These are phyloP conservation scores for Penicillium verhagenii DNA, from an alignment of 495 filamentous ascomycete genomes.

Conservation along the genomic window DNA sequence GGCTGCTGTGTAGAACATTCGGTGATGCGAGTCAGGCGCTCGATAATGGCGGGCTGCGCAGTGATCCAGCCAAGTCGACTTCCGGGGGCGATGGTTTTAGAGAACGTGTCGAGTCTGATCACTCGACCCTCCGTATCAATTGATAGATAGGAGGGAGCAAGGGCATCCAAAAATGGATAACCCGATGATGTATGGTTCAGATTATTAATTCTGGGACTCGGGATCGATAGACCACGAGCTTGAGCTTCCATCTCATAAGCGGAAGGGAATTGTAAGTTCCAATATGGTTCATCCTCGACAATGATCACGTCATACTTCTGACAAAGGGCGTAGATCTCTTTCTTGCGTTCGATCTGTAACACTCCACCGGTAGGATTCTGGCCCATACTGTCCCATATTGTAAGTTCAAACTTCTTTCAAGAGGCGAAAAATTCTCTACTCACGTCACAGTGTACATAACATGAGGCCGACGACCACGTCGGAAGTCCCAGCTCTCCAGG, in stretches of 20 bases:
- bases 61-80: slow-evolving; percentile 77
- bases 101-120: slow-evolving; percentile 79
- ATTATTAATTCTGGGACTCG: slow-evolving; percentile 44
- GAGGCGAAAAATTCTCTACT: slow-evolving; percentile 30
- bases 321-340: slow-evolving; percentile 77
- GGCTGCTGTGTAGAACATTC: slow-evolving; percentile 79
- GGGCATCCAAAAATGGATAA: slow-evolving; percentile 75
- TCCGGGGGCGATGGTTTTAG: slow-evolving; percentile 78
- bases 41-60: slow-evolving; percentile 72
- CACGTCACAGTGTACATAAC: slow-evolving; percentile 89
- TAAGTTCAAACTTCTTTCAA: background rate
- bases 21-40: slow-evolving; percentile 69
- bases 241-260: slow-evolving; percentile 42
- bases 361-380: slow-evolving; percentile 87
- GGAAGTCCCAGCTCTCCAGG: slow-evolving; percentile 75
- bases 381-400: slow-evolving; percentile 60
- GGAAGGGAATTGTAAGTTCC: slow-evolving; percentile 87
- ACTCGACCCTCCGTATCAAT: slow-evolving; percentile 86
- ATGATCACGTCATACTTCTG: slow-evolving; percentile 86
- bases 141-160: slow-evolving; percentile 74
- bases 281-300: slow-evolving; percentile 94
- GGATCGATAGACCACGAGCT: slow-evolving; percentile 27
- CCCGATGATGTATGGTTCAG: slow-evolving; percentile 58
- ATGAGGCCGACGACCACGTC: slow-evolving; percentile 71
- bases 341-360: slow-evolving; percentile 65